Evolutionary conservation across 352 stramenopile species (phyloP).

Genomic region (Pseudoperonospora humuli): DNA sequence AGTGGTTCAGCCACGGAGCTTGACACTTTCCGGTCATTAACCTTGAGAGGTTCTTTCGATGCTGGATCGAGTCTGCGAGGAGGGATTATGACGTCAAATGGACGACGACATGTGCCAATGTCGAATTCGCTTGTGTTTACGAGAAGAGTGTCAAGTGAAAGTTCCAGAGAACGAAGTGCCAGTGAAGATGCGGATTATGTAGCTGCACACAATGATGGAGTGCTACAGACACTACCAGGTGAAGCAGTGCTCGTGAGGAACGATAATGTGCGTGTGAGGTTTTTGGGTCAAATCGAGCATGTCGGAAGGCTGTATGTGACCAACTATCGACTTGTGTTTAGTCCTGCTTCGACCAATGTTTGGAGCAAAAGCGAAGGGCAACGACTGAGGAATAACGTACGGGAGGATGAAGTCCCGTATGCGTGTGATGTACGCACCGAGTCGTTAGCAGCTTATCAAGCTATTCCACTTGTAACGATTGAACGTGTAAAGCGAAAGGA

Average conservation of each 20-base stretch:
- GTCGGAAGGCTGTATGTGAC: constrained; percentile 64
- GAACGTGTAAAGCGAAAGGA: constrained; percentile 73
- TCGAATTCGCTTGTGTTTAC: constrained; percentile 2
- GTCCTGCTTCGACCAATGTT: constrained; percentile 19
- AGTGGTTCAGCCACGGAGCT: constrained; percentile 8
- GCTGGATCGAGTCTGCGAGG: constrained; percentile 5
- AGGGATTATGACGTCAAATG: constrained; percentile 27
- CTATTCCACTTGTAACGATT: constrained; percentile 60
- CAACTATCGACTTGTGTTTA: constrained; percentile 79
- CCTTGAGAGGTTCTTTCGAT: constrained; percentile 3
- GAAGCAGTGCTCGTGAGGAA: constrained; percentile 58
- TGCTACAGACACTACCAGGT: constrained; percentile 52
- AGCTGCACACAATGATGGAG: constrained; percentile 4
- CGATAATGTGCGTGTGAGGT: constrained; percentile 49
- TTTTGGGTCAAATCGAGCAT: constrained; percentile 44
- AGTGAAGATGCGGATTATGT: constrained; percentile 28
- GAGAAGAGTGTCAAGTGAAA: constrained; percentile 5
- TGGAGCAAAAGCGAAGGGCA: constrained; percentile 4
- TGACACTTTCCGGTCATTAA: constrained; percentile 4
- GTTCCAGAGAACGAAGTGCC: constrained; percentile 12
- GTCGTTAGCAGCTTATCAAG: constrained; percentile 47
- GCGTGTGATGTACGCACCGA: constrained; percentile 34
- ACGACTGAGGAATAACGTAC: constrained; percentile 18
- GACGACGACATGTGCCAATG: constrained; percentile 7
- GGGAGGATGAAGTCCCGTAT: constrained; percentile 41